Evolutionary conservation across 2,329 filamentous ascomycete species (phyloP).

Genomic region (Talaromyces amestolkiae): DNA sequence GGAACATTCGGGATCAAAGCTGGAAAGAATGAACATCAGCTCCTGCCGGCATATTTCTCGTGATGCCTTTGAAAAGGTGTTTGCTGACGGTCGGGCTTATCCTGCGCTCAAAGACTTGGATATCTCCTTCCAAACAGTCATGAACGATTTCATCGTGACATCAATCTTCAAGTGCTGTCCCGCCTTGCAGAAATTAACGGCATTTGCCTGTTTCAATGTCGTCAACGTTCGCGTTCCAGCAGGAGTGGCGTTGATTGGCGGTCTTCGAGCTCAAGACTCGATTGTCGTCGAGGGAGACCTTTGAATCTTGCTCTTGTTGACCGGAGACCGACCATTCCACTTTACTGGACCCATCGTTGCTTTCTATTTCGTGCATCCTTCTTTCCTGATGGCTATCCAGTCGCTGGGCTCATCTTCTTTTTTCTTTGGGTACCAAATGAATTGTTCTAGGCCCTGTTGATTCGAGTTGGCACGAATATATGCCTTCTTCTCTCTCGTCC

Average conservation of each 20-base stretch:
- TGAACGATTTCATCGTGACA: constrained; percentile 47
- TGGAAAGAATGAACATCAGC: constrained; percentile 72
- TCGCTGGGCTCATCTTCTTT: not conserved
- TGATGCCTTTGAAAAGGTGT: constrained; percentile 71
- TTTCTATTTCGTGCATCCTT: not conserved
- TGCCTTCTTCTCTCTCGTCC: not conserved
- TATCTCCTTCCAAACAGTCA: constrained; percentile 61
- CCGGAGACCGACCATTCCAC: not conserved
- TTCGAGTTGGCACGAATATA: not conserved
- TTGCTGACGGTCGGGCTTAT: constrained; percentile 62
- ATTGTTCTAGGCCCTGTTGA: not conserved
- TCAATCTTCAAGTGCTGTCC: constrained; percentile 49
- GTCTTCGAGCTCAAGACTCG: constrained; percentile 57
- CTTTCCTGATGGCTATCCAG: not conserved
- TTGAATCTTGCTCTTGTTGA: not conserved
- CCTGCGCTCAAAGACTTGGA: constrained; percentile 69
- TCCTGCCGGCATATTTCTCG: constrained; percentile 78
- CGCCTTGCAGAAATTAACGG: constrained; percentile 53
- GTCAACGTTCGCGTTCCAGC: constrained; percentile 55
- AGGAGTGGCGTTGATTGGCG: constrained; percentile 60
- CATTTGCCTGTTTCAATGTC: constrained; percentile 63
- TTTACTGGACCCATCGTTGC: not conserved
- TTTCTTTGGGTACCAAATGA: not conserved
- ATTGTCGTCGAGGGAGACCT: constrained; percentile 41
- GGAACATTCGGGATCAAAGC: constrained; percentile 68